Conservation (phyloP, 805 yeast genomes). For the Teunomyces stri region DNA sequence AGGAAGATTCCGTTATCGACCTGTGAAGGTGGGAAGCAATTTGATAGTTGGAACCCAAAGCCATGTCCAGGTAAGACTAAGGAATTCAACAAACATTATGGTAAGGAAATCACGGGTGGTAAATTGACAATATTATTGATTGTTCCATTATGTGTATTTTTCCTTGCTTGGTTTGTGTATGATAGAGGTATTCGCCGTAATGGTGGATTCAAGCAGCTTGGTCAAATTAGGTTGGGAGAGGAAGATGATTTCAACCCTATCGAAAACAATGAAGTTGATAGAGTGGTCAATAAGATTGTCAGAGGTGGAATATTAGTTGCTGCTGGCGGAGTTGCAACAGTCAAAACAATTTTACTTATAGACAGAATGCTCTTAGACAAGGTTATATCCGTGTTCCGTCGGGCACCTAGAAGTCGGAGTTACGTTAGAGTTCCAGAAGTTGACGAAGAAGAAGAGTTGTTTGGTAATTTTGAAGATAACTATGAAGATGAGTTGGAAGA, state of each 20-base stretch:
- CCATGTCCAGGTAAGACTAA: constrained; percentile 88
- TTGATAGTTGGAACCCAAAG: constrained; percentile 61
- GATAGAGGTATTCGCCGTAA: constrained; percentile 77
- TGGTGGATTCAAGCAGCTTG: constrained; percentile 74
- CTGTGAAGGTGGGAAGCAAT: constrained; percentile 74
- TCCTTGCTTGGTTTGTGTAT: constrained; percentile 68
- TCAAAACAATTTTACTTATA: constrained; percentile 32
- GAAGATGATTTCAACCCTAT: constrained; percentile 58
- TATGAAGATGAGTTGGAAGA: constrained; percentile 38
- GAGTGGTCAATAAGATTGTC: constrained; percentile 56
- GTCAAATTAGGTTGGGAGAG: constrained; percentile 82
- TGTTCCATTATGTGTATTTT: constrained; percentile 55
- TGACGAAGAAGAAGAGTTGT: constrained; percentile 40
- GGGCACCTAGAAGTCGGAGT: constrained; percentile 38
- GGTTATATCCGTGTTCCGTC: constrained; percentile 30
- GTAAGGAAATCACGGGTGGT: constrained; percentile 53
- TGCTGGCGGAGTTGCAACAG: constrained; percentile 38
- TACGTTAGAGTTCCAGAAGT: constrained; percentile 42
- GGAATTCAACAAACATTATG: constrained; percentile 56
- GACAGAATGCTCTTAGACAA: constrained; percentile 34
- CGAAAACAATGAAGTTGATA: constrained; percentile 62
- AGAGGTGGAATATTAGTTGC: constrained; percentile 51
- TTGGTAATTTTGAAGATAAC: constrained; percentile 40
- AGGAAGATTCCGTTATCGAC: constrained; percentile 82
- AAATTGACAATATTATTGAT: constrained; percentile 52